These are phyloP conservation scores for Alternaria sp. DNA, from an alignment of 2,329 filamentous ascomycete species.

Conservation along the genomic window DNA sequence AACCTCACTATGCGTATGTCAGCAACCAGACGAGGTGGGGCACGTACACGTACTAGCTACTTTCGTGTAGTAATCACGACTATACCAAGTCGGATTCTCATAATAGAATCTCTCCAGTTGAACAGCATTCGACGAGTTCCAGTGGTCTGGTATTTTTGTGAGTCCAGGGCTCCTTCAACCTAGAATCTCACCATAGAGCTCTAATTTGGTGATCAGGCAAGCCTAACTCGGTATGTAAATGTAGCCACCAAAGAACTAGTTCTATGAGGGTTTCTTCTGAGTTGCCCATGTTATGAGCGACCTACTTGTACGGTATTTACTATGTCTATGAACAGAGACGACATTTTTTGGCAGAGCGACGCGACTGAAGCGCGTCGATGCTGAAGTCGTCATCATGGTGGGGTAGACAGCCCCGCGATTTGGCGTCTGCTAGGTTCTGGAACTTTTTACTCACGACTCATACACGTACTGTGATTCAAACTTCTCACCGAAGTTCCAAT, in stretches of 20 bases:
- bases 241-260: background rate
- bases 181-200: background rate
- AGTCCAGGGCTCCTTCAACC: background rate
- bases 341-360: background rate
- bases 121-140: background rate
- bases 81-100: background rate
- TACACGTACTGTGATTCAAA: background rate
- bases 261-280: background rate
- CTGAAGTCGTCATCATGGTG: slow-evolving; percentile 21
- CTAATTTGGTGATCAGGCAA: background rate
- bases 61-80: background rate
- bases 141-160: background rate
- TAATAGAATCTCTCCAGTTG: background rate
- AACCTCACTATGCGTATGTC: background rate
- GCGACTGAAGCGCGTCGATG: slow-evolving; percentile 4
- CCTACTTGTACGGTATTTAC: background rate
- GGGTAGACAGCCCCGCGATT: slow-evolving; percentile 28
- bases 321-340: background rate
- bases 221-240: background rate
- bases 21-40: background rate
- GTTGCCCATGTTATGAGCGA: background rate
- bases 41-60: background rate
- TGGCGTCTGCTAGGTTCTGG: slow-evolving; percentile 17
- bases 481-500: slow-evolving; percentile 2
- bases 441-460: slow-evolving; percentile 24